phyloP scores from a whole-genome alignment of 768 basidiomycete genomes.

The Lentinula sp. region DNA sequence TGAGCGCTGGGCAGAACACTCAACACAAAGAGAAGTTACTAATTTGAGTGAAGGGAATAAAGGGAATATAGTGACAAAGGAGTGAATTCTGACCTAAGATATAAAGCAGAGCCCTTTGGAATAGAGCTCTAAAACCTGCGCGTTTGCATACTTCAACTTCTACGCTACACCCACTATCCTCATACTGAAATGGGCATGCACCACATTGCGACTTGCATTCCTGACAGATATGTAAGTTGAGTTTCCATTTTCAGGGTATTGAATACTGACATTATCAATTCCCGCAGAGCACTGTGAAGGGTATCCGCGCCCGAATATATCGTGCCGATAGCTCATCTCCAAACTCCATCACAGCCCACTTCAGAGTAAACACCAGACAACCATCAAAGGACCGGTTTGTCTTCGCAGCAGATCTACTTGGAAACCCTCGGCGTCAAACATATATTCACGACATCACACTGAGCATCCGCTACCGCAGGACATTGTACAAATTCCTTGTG shows the following conservation, averaged over 20 bases:
- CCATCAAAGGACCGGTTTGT: background rate
- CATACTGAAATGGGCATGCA: background rate
- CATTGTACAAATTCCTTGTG: background rate
- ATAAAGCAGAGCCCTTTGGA: background rate
- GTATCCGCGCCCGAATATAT: background rate
- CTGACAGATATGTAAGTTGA: background rate
- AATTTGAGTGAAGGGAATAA: background rate
- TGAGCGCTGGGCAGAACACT: background rate
- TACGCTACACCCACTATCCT: background rate
- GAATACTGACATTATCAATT: background rate
- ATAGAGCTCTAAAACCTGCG: background rate
- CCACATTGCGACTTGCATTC: background rate
- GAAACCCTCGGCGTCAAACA: background rate
- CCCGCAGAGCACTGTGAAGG: background rate
- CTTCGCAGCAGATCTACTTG: background rate
- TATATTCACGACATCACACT: background rate
- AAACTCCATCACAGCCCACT: background rate
- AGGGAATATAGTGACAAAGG: background rate
- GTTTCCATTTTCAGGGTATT: background rate
- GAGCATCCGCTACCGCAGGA: background rate
- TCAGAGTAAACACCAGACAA: background rate
- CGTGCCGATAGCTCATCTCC: background rate
- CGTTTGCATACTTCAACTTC: background rate
- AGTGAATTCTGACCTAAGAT: background rate
- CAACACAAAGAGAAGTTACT: background rate